Evolutionary conservation across 768 basidiomycete genomes (phyloP), one percentile per base, ranked within the genome.

Genomic region (Russula emetica): DNA sequence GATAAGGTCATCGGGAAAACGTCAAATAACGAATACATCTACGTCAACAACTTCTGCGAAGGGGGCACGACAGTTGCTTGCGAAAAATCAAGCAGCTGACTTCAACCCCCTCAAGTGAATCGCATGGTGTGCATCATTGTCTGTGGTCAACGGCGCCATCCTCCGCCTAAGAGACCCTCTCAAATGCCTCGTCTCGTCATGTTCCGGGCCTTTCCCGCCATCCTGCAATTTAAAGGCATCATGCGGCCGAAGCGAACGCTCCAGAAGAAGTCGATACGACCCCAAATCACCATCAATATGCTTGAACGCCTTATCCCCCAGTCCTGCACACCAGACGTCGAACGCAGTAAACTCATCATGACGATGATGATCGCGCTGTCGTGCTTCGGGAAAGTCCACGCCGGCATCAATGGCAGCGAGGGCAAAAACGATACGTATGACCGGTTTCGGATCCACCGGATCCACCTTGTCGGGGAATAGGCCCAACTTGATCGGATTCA

Each of bases 311-410:
- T n/a, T 30, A 2, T 2, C 1, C 18, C 9, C 36, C 22, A 59
- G 47, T 20, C 49, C 58, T 9, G 47, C 58, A 28, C 32, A 36
- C 58, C 58, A 59, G 47, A 59, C 38, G 9, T 59, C 58, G 5
- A 36, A 59, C 3, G 47, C 16, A 20, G 55, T 40, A 8, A 40
- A 42, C 3, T 1, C 1, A 9, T 20, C 51, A 26, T 2, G 0
- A 11, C 13, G 34, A 13, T 13, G 34, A 34, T 34, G 34, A 0
- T 34, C 34, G 34, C 34, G 0, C 34, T 34, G 34, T 34, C 10
- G 11, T 11, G 10, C 34, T 13, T 11, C 2, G 32, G 32, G 32
- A 13, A 28, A 52, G 8, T 5, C 1, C 20, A 1, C 3, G 5
- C 2, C 30, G 42, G 22, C 34, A 11, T 34, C 11, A 34, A 10